These are phyloP conservation scores for Didymosphaeria variabile DNA, from an alignment of 2,329 filamentous ascomycete species.

Conservation along the genomic window DNA sequence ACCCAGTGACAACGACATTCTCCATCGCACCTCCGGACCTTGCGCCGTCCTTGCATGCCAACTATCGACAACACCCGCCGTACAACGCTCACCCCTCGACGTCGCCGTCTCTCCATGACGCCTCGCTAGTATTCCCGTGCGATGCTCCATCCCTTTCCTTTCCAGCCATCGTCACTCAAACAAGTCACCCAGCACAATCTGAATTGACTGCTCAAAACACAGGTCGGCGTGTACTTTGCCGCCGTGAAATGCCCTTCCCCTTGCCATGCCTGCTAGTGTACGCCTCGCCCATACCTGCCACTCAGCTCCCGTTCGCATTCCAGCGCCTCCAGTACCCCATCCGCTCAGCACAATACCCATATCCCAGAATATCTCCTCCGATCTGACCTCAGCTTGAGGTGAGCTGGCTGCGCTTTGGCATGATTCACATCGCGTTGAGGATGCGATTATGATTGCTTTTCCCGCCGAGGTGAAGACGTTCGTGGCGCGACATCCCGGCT, in stretches of 20 bases:
- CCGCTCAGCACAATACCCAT: conserved; percentile 8
- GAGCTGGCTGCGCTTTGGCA: conserved; percentile 15
- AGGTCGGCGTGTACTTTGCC: background rate
- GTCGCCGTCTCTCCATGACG: conserved; percentile 2
- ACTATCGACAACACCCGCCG: background rate
- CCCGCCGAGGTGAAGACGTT: conserved; percentile 29
- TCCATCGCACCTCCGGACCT: background rate
- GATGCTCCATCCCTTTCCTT: conserved; percentile 11
- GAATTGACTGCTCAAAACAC: conserved; percentile 1
- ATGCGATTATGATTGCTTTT: conserved; percentile 36
- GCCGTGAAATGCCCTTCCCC: conserved; percentile 12
- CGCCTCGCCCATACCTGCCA: conserved; percentile 11
- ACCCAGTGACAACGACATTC: background rate
- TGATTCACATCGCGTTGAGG: conserved; percentile 33
- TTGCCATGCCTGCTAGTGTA: conserved; percentile 16
- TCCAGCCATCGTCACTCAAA: conserved; percentile 8
- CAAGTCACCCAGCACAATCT: conserved; percentile 9
- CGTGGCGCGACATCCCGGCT: conserved; percentile 41
- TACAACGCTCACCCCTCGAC: conserved; percentile 4
- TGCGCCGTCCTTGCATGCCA: conserved; percentile 8
- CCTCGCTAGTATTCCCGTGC: conserved; percentile 7
- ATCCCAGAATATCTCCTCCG: conserved; percentile 7
- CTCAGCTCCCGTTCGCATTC: conserved; percentile 15
- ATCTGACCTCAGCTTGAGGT: background rate
- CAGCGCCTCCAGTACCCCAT: conserved; percentile 5